Evolutionary conservation across 495 filamentous ascomycete genomes (phyloP).

Genomic region (Tricharina praecox): DNA sequence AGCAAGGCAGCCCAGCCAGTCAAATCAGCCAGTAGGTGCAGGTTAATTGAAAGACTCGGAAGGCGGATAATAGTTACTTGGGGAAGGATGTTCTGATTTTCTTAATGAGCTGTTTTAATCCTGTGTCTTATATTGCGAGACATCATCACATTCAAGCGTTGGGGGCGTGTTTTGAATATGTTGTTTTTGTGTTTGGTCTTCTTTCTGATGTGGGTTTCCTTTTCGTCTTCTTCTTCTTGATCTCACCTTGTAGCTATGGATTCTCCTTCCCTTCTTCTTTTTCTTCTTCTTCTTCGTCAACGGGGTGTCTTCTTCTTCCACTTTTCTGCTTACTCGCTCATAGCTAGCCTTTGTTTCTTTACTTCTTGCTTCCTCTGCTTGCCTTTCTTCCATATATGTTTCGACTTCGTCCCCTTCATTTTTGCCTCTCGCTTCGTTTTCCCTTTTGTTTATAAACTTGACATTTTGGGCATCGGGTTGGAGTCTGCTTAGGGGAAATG

Average conservation of each 20-base stretch:
- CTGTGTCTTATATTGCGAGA: conserved; percentile 5
- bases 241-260: conserved; percentile 1
- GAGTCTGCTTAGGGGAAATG: conserved; percentile 1
- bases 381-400: conserved; percentile 1
- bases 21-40: conserved; percentile 1
- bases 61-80: too few relatives aligned
- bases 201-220: conserved; percentile 6
- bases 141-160: not conserved
- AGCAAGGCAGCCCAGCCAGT: conserved; percentile 2
- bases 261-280: not conserved
- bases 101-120: conserved; percentile 5
- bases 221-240: conserved; percentile 6
- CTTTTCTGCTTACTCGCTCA: not conserved
- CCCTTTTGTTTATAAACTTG: not conserved
- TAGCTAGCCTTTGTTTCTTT: not conserved
- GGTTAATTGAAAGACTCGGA: not conserved
- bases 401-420: too few relatives aligned
- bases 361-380: not conserved
- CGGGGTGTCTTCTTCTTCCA: conserved; percentile 3
- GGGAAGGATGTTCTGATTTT: too few relatives aligned
- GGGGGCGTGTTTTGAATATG: conserved; percentile 5
- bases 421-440: conserved; percentile 2
- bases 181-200: conserved; percentile 6
- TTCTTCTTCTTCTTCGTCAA: conserved; percentile 4
- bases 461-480: not conserved